Evolutionary conservation across 2,329 filamentous ascomycete genomes (phyloP), one percentile per base, ranked within the genome.

Genomic region (Rhynchosporium agropyri): DNA sequence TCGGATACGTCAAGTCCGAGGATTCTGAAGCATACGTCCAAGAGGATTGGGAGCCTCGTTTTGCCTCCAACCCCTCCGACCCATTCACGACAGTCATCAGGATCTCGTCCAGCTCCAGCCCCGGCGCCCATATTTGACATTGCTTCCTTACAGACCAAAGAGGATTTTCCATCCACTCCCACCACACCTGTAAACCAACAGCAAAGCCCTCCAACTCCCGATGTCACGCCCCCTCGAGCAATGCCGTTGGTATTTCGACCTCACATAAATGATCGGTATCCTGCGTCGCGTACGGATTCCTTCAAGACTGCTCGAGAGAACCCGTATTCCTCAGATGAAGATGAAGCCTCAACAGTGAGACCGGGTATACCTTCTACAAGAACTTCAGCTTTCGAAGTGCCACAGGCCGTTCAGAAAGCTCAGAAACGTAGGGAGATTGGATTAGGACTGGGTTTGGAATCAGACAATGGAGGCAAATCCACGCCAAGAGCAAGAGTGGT

Each of bases 221-320:
- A 92, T 75, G 83, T 89, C 51, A 92, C 89, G 15, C 90, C 89
- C 58, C 89, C 89, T 42, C 83, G 85, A 54, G 75, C 74, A 43
- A 79, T 79, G 62, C 76, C 80, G 15, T 79, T 77, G 71, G 72
- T 77, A 59, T 72, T 79, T 51, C 82, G 83, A 38, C 81, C 82
- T 20, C 73, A 75, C 42, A 71, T 80, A 50, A 76, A 75, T 65
- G 82, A 86, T 66, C 81, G 83, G 62, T 71, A 73, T 57, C 69
- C 71, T 13, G 74, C 73, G 4, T 74, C 74, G 20, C 71, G 73
- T 33, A 82, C 86, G 28, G 87, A 88, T 59, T 92, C 89, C 0
- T 92, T 91, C 71, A 86, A 79, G 68, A 92, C 90, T 2, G 89
- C 89, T 4, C 81, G 79, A 45, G 89, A 92, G 75, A 83, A 84